phyloP scores from a whole-genome alignment of 2,329 filamentous ascomycete genomes.

The Trichophyton benhamiae region DNA sequence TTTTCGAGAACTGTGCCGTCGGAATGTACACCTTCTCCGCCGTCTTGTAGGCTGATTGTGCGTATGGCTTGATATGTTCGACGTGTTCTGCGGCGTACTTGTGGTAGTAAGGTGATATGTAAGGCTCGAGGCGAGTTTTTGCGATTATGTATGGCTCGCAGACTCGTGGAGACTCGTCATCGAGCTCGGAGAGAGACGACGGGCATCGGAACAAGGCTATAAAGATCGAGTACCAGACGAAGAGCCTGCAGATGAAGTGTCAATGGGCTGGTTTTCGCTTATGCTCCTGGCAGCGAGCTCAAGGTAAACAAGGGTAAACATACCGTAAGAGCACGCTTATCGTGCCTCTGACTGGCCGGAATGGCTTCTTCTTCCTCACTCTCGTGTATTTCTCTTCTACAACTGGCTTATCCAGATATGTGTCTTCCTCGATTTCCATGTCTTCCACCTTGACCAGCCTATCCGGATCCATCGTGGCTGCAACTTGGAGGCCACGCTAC shows the following conservation, averaged over 20 bases:
- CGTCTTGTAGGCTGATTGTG: conserved; percentile 42
- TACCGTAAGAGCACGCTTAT: conserved; percentile 2
- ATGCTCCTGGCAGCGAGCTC: not conserved
- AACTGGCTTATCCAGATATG: not conserved
- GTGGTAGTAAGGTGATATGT: conserved; percentile 75
- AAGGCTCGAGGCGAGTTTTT: conserved; percentile 56
- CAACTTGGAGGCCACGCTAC: not conserved
- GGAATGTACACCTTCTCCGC: conserved; percentile 49
- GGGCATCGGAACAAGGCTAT: conserved; percentile 77
- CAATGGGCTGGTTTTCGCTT: not conserved
- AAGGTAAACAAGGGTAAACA: not conserved
- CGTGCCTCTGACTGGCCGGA: not conserved
- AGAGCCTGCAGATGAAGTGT: conserved; percentile 42
- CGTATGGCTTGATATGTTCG: conserved; percentile 62
- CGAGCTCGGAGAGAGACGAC: conserved; percentile 52
- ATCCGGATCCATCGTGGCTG: not conserved
- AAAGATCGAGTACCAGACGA: conserved; percentile 75
- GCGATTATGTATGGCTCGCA: conserved; percentile 69
- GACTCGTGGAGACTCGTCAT: conserved; percentile 58
- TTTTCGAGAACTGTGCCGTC: conserved; percentile 49
- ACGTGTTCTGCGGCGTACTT: conserved; percentile 74
- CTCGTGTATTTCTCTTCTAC: not conserved
- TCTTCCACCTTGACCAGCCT: not conserved
- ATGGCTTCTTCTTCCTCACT: not conserved
- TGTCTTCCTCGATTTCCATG: not conserved